Evolutionary conservation across 495 filamentous ascomycete genomes (phyloP), one percentile per base, ranked within the genome.

Genomic region (Annulohypoxylon stygium): DNA sequence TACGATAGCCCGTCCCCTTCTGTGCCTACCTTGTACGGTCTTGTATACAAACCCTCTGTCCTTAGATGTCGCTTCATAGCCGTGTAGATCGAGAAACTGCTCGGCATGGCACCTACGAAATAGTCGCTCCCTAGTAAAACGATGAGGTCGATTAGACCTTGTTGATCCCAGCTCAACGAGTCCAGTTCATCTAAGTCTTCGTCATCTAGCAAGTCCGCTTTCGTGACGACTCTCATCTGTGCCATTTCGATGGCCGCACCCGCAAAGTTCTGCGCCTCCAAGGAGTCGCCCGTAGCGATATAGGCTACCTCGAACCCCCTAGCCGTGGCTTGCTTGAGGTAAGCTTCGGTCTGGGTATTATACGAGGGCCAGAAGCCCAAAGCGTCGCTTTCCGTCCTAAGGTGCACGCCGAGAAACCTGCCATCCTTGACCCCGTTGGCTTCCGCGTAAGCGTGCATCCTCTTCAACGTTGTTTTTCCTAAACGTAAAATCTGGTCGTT

Each of bases 81-180:
- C n/a, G 83, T 78, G 36, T 81, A 82, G 34, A 84, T 75, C 20
- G 81, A 83, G 71, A 85, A 85, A n/a, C 82, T 84, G 59, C 82
- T 83, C 1, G 82, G 83, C 64, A 79, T 84, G 7, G 82, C 76
- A 0, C 82, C 82, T 0, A 82, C 61, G 58, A 85, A 85, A 55
- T 79, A 82, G 50, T 84, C 78, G 36, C 79, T 77, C 8, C 79
- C 81, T 5, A 83, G 64, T 11, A 85, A 59, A 0, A 83, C 80
- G 23, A 84, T 69, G 18, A 81, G 81, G 53, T 85, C 83, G 1
- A 85, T 60, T 12, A 85, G 73, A 0, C 76, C 83, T 61, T 84
- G 80, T 67, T 84, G 83, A 65, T 85, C 83, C 83, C 83, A 85
- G 26, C 77, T 83, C 43, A 85, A 67, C 16, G 74, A 71, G 37